Conservation (phyloP, 768 basidiomycete species). For the Lactarius quietus region DNA sequence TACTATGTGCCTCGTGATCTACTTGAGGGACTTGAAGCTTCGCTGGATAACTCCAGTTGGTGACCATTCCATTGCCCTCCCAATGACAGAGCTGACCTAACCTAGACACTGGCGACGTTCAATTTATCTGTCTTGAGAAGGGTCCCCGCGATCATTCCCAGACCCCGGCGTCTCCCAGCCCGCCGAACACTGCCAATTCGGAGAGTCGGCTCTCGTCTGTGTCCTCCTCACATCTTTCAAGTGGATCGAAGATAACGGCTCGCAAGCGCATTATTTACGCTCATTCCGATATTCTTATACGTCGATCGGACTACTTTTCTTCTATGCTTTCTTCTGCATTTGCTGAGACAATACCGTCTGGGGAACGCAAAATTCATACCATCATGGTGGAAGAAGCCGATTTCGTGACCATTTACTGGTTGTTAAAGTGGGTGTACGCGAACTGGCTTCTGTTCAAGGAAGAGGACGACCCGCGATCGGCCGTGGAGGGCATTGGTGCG, state of each 20-base stretch:
- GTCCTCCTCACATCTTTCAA: constrained; percentile 40
- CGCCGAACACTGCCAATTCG: constrained; percentile 33
- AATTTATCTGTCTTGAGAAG: constrained; percentile 68
- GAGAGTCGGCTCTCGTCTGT: constrained; percentile 38
- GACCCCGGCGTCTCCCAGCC: constrained; percentile 29
- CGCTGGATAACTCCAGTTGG: constrained; percentile 69
- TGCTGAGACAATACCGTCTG: constrained; percentile 48
- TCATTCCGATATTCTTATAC: constrained; percentile 70
- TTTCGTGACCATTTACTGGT: constrained; percentile 75
- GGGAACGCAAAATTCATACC: constrained; percentile 57
- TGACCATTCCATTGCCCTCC: not conserved
- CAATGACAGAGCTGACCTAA: not conserved
- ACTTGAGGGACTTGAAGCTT: constrained; percentile 63
- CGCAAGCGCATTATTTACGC: constrained; percentile 75
- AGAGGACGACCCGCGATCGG: constrained; percentile 61
- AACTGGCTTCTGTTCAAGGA: constrained; percentile 71
- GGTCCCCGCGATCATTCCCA: constrained; percentile 33
- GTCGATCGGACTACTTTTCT: constrained; percentile 75
- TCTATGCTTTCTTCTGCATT: constrained; percentile 73
- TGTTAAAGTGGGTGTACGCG: constrained; percentile 71
- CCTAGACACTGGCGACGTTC: constrained; percentile 70
- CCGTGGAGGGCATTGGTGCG: constrained; percentile 63
- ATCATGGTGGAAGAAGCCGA: constrained; percentile 76
- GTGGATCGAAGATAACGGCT: constrained; percentile 46
- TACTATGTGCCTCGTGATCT: constrained; percentile 65